Percentiles rank a stretch among this genome's conserved stretches.
Evolutionary conservation across 2,329 filamentous ascomycete genomes (phyloP).

Genomic region (Hypoxylon rubiginosum): DNA sequence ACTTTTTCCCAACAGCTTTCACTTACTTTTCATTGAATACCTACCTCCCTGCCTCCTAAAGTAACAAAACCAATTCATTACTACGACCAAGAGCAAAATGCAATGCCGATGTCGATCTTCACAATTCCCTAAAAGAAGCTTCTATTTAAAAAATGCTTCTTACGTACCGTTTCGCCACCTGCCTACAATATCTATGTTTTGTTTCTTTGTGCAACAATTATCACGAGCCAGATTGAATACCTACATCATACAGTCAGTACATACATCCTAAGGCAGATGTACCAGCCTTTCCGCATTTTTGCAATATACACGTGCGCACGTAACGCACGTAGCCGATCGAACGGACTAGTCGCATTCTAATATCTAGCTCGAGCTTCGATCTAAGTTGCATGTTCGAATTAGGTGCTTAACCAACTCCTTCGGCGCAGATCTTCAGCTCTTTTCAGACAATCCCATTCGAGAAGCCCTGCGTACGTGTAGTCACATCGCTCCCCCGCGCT

Average conservation of each 20-base stretch:
- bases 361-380: constrained; percentile 22
- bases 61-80: not conserved
- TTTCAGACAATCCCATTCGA: constrained; percentile 22
- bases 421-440: constrained; percentile 21
- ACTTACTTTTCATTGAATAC: not conserved
- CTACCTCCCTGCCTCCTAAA: not conserved
- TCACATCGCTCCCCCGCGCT: constrained; percentile 36
- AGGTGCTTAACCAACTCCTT: constrained; percentile 16
- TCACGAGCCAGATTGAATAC: not conserved
- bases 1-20: not conserved
- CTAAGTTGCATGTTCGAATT: constrained; percentile 16
- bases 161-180: not conserved
- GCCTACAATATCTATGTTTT: not conserved
- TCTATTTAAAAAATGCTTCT: not conserved
- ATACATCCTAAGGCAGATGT: no score
- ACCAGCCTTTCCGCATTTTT: not conserved
- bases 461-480: constrained; percentile 23
- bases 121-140: not conserved
- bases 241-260: no score
- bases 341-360: not conserved
- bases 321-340: constrained; percentile 1
- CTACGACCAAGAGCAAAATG: not conserved
- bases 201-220: not conserved
- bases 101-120: not conserved
- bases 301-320: not conserved